Conservation (phyloP, 257 asterid species). For the Linaria vulgaris region DNA sequence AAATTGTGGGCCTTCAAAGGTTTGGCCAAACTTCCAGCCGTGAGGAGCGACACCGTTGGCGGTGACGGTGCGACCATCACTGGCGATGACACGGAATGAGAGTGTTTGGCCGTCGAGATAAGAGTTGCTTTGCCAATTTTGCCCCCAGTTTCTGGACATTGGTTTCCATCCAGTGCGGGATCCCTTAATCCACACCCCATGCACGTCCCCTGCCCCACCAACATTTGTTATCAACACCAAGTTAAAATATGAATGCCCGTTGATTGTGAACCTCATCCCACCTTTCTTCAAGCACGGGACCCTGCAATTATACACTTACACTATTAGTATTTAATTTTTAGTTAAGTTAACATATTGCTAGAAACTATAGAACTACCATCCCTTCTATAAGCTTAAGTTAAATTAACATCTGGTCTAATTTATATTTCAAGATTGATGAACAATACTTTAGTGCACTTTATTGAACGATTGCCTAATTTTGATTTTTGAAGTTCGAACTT, state of each 20-base stretch:
- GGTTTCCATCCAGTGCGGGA: slow-evolving; percentile 19
- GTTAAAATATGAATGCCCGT: slow-evolving; percentile 13
- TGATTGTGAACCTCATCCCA: slow-evolving; percentile 11
- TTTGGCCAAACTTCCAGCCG: slow-evolving; percentile 23
- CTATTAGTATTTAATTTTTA: no score
- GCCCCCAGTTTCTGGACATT: slow-evolving; percentile 22
- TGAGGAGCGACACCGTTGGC: slow-evolving; percentile 1
- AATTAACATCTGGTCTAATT: no score
- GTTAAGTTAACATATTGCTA: no score
- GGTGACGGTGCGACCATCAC: slow-evolving; percentile 12
- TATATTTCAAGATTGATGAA: no score
- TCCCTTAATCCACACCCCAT: slow-evolving; percentile 21
- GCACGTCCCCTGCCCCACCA: slow-evolving; percentile 18
- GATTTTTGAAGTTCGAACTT: no score
- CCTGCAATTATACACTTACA: neutral
- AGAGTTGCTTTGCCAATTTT: slow-evolving; percentile 20
- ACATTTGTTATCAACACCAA: slow-evolving; percentile 21
- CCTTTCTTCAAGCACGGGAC: slow-evolving; percentile 20
- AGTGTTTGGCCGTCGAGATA: slow-evolving; percentile 16
- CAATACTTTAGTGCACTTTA: no score
- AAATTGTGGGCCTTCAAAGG: slow-evolving; percentile 20
- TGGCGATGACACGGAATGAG: slow-evolving; percentile 11
- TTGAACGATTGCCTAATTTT: no score
- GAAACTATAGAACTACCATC: no score
- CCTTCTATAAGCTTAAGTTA: no score